These are phyloP conservation scores for Phoenix dactylifera DNA, from an alignment of 176 grass and related monocot genomes.

Conservation along the genomic window DNA sequence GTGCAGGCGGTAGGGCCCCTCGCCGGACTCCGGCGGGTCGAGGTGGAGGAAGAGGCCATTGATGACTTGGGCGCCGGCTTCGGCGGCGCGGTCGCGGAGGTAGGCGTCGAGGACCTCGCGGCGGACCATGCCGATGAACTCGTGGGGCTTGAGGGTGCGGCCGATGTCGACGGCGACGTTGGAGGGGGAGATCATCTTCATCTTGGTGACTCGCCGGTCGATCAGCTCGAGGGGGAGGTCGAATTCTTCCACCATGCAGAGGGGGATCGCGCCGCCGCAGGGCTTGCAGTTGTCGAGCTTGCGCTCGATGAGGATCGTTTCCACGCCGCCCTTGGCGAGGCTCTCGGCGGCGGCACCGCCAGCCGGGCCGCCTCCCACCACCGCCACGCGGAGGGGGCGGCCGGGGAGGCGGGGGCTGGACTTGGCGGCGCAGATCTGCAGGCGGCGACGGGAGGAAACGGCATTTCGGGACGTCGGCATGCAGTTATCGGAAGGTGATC, in stretches of 20 bases:
- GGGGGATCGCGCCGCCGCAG: constrained; percentile 89
- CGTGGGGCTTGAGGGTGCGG: constrained; percentile 62
- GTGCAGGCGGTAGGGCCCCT: constrained; percentile 58
- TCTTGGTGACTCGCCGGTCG: constrained; percentile 77
- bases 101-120: constrained; percentile 91
- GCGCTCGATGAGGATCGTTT: constrained; percentile 89
- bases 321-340: constrained; percentile 87
- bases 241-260: constrained; percentile 99
- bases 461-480: neutral
- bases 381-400: constrained; percentile 62
- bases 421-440: constrained; percentile 32
- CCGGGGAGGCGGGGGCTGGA: constrained; percentile 64
- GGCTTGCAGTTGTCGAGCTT: constrained; percentile 99
- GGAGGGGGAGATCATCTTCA: constrained; percentile 99
- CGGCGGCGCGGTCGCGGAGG: constrained; percentile 54
- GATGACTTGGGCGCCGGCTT: constrained; percentile 60
- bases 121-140: constrained; percentile 96
- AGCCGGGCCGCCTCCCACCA: constrained; percentile 72
- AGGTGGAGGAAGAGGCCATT: constrained; percentile 89
- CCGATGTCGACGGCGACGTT: constrained; percentile 98
- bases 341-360: constrained; percentile 77
- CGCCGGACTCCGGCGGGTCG: constrained; percentile 51
- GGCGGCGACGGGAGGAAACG: no score
- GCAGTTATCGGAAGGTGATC: neutral
- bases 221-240: constrained; percentile 81